A percentile compares a stretch with the other conserved stretches of the same genome.
Conservation (phyloP, 2,329 filamentous ascomycete genomes). For the Sporothrix humicola region DNA sequence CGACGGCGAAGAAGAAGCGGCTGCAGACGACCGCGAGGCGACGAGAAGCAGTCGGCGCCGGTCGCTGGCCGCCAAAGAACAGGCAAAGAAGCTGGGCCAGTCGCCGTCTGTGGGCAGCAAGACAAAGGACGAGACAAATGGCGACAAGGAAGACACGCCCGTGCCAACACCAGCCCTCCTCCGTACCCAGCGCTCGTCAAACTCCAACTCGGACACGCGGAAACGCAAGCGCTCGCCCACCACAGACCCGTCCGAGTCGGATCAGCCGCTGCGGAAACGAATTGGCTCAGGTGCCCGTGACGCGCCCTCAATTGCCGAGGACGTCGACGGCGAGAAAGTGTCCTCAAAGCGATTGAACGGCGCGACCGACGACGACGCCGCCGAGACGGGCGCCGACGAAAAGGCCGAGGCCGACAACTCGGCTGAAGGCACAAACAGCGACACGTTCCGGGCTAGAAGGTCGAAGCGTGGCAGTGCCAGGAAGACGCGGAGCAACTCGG, state of each 20-base stretch:
- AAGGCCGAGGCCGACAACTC: slow-evolving; percentile 36
- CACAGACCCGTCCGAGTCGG: slow-evolving; percentile 52
- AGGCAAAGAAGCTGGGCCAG: slow-evolving; percentile 34
- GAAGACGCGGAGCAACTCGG: slow-evolving; percentile 36
- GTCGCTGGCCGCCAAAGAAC: slow-evolving; percentile 46
- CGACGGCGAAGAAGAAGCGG: slow-evolving; percentile 40
- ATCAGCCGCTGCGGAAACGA: slow-evolving; percentile 60
- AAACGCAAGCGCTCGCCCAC: slow-evolving; percentile 59
- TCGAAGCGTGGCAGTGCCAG: slow-evolving; percentile 48
- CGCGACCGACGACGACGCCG: slow-evolving; percentile 50
- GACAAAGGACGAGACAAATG: slow-evolving; percentile 33
- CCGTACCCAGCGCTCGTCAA: slow-evolving; percentile 35
- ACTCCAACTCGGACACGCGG: slow-evolving; percentile 47
- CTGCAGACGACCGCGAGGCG: slow-evolving; percentile 30
- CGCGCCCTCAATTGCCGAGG: not conserved
- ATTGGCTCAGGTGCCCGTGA: slow-evolving; percentile 56
- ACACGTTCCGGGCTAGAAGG: slow-evolving; percentile 48
- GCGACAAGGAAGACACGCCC: slow-evolving; percentile 41
- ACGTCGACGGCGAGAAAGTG: slow-evolving; percentile 36
- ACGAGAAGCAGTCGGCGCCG: slow-evolving; percentile 31
- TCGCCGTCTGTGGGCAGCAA: slow-evolving; percentile 30
- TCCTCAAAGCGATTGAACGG: slow-evolving; percentile 44
- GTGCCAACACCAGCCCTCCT: slow-evolving; percentile 15
- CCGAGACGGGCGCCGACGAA: slow-evolving; percentile 41
- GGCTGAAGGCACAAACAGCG: slow-evolving; percentile 45